A percentile compares a stretch with the other conserved stretches of the same genome.
These are phyloP conservation scores for Dictyostelium intermedium DNA, from an alignment of 78 protist genomes.

Conservation along the genomic window DNA sequence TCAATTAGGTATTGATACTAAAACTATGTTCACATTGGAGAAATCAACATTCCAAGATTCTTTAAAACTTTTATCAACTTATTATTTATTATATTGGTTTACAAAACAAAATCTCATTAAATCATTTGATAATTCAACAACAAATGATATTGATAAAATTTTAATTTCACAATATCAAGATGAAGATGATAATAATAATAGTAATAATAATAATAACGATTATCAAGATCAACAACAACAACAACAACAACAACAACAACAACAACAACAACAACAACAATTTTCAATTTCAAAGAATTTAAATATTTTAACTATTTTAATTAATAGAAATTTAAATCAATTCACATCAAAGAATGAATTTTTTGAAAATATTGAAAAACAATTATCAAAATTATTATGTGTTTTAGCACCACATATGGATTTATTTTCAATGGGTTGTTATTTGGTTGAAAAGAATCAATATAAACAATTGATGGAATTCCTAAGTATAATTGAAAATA, in stretches of 20 bases:
- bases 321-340: neutral
- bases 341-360: neutral
- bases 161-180: neutral
- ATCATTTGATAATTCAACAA: neutral
- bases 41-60: neutral
- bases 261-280: neutral
- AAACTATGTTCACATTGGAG: neutral
- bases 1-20: neutral
- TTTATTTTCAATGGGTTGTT: constrained; percentile 25
- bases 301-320: neutral
- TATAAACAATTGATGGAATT: constrained; percentile 21
- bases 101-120: constrained; percentile 31
- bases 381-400: neutral
- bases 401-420: neutral
- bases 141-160: constrained; percentile 5
- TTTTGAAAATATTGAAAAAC: constrained; percentile 10
- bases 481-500: neutral
- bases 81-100: constrained; percentile 41
- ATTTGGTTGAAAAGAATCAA: constrained; percentile 49
- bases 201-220: neutral
- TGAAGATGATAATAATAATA: neutral
- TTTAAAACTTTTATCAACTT: neutral
- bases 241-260: neutral
- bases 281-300: neutral
- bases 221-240: neutral